Evolutionary conservation across 1,284 basidiomycete genomes (phyloP).

Genomic region (Xanthoconium separans): DNA sequence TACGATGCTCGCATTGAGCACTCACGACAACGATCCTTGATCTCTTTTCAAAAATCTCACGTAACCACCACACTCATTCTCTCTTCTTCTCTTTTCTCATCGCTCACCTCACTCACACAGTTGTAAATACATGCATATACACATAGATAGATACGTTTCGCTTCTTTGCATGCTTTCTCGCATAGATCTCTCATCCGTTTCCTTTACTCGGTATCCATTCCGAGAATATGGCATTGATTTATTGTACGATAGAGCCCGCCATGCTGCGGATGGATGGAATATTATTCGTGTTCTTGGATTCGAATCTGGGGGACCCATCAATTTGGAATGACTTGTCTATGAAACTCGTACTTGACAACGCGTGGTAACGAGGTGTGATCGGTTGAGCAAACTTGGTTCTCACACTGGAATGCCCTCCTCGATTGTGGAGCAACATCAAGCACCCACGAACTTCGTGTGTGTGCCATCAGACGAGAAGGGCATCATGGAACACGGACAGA

Average conservation of each 20-base stretch:
- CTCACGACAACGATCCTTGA: conserved; percentile 25
- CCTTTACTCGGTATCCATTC: conserved; percentile 5
- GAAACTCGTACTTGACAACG: conserved; percentile 15
- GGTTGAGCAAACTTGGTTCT: not conserved
- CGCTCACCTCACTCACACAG: conserved; percentile 31
- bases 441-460: conserved; percentile 13
- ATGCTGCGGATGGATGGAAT: conserved; percentile 32
- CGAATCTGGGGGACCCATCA: not conserved
- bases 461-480: conserved; percentile 12
- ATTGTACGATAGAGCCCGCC: conserved; percentile 33
- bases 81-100: conserved; percentile 4
- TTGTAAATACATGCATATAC: conserved; percentile 41
- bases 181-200: conserved; percentile 24
- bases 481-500: not conserved
- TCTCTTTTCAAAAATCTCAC: conserved; percentile 9
- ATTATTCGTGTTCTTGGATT: conserved; percentile 32
- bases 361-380: conserved; percentile 17
- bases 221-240: conserved; percentile 36
- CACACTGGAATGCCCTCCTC: not conserved
- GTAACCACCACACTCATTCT: conserved; percentile 30
- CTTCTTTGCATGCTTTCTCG: conserved; percentile 28
- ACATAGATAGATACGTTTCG: conserved; percentile 33
- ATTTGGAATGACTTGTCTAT: conserved; percentile 5
- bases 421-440: not conserved
- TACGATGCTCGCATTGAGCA: conserved; percentile 19